Evolutionary conservation across 495 filamentous ascomycete genomes (phyloP), one percentile per base, ranked within the genome.

Genomic region (Neurospora sp.): DNA sequence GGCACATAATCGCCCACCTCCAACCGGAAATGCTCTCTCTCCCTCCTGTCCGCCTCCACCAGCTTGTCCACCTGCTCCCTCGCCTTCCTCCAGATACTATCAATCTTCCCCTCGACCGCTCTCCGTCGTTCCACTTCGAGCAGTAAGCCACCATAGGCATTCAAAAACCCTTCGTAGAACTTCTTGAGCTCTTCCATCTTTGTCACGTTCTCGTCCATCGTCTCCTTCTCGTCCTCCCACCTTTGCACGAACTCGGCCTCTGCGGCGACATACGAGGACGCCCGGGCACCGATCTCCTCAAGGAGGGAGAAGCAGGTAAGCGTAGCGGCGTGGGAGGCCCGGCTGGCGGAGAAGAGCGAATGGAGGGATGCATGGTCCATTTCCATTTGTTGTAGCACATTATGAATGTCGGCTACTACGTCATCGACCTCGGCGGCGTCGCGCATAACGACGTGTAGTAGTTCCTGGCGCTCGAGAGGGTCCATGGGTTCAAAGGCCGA

Each of bases 371-470:
- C 85, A 70, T 91, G 91, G 42, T 88, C 86, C 0, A 79, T 82
- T 80, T 97, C 94, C 89, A 98, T 95, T 40, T 92, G 89, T 9
- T 86, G 85, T 27, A 93, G 88, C 60, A 88, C 89, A 72, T 93
- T 90, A 73, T 91, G 88, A 70, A 99, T 90, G 76, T 99, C 96
- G 72, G 86, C 82, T 3, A 97, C 91, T 16, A 98, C 96, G 76
- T 96, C 96, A 11, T 97, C 93, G 2, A 97, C 93, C 77, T 97
- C 91, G 5, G 85, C 85, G 5, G 96, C 92, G 79, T 99, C 96
- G 72, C 93, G 91, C 42, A 91, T 84, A 35, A 99, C 87, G 0
- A 99, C 92, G 39, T 86, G 85, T 6, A 98, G 85, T 89, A 98
- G 93, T 73, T 97, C 93, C 44, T 85, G 85, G 39, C 93, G 90